phyloP scores from a whole-genome alignment of 345 rosid species.

The Syzygium aqueum region DNA sequence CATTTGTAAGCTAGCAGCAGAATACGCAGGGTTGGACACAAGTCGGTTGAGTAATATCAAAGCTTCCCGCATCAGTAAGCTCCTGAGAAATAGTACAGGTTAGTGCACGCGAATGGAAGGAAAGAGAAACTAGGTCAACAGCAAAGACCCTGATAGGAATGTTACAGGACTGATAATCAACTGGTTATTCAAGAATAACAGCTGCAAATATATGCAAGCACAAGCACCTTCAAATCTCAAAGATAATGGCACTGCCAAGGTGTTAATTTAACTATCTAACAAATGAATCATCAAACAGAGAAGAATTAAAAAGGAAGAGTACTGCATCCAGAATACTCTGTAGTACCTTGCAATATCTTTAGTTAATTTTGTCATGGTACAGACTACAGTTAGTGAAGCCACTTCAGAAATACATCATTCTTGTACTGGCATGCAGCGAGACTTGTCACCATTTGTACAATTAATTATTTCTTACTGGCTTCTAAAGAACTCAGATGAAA shows the following conservation, averaged over 20 bases:
- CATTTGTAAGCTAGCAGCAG: constrained; percentile 38
- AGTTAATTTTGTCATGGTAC: not conserved
- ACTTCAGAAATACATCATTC: not conserved
- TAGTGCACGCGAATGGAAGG: not conserved
- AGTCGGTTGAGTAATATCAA: constrained; percentile 77
- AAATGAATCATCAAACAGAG: not conserved
- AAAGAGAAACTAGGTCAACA: not conserved
- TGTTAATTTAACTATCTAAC: not conserved
- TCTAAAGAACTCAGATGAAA: not conserved
- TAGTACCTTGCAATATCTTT: not conserved
- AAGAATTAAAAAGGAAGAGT: not conserved
- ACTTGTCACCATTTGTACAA: not conserved
- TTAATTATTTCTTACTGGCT: not conserved
- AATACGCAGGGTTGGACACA: constrained; percentile 48
- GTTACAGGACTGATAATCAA: not conserved
- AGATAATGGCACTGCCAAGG: not conserved
- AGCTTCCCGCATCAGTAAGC: constrained; percentile 60
- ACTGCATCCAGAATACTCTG: not conserved
- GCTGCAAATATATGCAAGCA: not conserved
- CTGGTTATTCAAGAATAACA: not conserved
- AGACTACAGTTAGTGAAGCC: not conserved
- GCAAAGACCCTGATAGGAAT: not conserved
- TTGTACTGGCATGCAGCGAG: not conserved
- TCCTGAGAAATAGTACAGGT: constrained; percentile 21
- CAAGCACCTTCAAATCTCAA: not conserved